These are phyloP conservation scores for Ophiostoma tasmaniense DNA, from an alignment of 2,329 filamentous ascomycete species.

Conservation along the genomic window DNA sequence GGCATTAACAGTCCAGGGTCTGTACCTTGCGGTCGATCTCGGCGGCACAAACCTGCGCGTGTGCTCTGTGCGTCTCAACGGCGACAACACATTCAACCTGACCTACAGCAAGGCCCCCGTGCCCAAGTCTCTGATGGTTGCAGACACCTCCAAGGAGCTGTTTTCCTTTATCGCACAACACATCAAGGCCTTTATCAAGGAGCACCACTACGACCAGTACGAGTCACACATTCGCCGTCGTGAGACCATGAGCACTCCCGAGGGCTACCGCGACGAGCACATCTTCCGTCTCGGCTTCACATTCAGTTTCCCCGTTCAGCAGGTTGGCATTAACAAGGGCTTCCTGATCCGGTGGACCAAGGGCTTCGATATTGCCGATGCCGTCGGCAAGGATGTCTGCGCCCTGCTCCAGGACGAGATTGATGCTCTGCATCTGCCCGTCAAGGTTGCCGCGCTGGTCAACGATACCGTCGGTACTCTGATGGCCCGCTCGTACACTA, in stretches of 20 bases:
- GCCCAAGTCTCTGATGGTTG: conserved; percentile 81
- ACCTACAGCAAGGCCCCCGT: conserved; percentile 90
- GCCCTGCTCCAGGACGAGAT: conserved; percentile 82
- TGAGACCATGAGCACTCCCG: conserved; percentile 48
- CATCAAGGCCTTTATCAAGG: conserved; percentile 78
- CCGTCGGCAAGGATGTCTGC: conserved; percentile 90
- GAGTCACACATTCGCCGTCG: conserved; percentile 58
- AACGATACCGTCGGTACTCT: conserved; percentile 97
- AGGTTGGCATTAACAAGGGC: conserved; percentile 91
- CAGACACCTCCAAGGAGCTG: conserved; percentile 75
- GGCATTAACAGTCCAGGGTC: conserved; percentile 48
- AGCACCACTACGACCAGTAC: conserved; percentile 84
- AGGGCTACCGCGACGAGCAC: conserved; percentile 59
- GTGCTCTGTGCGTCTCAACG: conserved; percentile 87
- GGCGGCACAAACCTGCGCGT: conserved; percentile 98
- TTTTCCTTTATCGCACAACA: conserved; percentile 90
- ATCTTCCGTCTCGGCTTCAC: conserved; percentile 96
- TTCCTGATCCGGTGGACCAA: conserved; percentile 96
- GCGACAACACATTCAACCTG: conserved; percentile 89
- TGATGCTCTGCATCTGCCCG: conserved; percentile 74
- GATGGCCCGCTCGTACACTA: conserved; percentile 95
- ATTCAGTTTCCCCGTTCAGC: conserved; percentile 93
- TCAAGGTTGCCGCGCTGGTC: conserved; percentile 89
- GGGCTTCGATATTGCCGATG: conserved; percentile 94
- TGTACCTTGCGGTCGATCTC: conserved; percentile 95